Conservation (phyloP, 768 basidiomycete species). For the Grammothele lineata region DNA sequence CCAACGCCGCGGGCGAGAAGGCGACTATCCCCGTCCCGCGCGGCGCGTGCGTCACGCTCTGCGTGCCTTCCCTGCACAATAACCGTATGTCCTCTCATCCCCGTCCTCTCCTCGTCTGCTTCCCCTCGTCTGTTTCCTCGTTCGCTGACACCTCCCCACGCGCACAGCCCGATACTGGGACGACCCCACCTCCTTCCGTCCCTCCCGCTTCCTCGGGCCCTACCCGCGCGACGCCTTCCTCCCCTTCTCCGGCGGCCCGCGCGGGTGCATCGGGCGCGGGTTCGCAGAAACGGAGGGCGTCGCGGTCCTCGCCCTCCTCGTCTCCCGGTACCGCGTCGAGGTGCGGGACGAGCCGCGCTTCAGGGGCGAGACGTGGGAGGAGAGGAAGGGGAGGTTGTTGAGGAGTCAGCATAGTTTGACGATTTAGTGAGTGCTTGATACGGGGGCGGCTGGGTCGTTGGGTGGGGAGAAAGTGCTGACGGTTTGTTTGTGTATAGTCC, state of each 20-base stretch:
- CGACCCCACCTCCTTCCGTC: slow-evolving; percentile 33
- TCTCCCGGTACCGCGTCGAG: slow-evolving; percentile 43
- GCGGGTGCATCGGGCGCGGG: slow-evolving; percentile 44
- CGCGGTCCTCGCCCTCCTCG: slow-evolving; percentile 46
- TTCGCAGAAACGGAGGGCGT: slow-evolving; percentile 50
- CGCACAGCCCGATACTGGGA: slow-evolving; percentile 37
- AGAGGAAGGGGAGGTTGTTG: slow-evolving; percentile 40
- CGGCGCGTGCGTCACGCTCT: slow-evolving; percentile 17
- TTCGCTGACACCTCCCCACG: background rate
- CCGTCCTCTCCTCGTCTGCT: background rate
- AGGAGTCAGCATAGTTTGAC: slow-evolving; percentile 34
- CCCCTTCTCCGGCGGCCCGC: slow-evolving; percentile 47
- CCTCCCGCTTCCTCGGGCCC: slow-evolving; percentile 46
- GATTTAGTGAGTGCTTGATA: slow-evolving; percentile 36
- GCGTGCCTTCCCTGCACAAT: slow-evolving; percentile 24
- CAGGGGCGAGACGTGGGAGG: slow-evolving; percentile 41
- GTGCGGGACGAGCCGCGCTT: slow-evolving; percentile 49
- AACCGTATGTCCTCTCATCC: slow-evolving; percentile 22
- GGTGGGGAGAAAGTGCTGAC: background rate
- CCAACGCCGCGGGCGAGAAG: slow-evolving; percentile 19
- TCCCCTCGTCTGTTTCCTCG: background rate
- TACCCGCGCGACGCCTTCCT: slow-evolving; percentile 48
- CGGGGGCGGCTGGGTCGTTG: background rate
- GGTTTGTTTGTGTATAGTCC: slow-evolving; percentile 21
- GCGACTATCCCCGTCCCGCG: slow-evolving; percentile 19